Conservation (phyloP, 768 basidiomycete genomes). For the Psilocybe sp. region DNA sequence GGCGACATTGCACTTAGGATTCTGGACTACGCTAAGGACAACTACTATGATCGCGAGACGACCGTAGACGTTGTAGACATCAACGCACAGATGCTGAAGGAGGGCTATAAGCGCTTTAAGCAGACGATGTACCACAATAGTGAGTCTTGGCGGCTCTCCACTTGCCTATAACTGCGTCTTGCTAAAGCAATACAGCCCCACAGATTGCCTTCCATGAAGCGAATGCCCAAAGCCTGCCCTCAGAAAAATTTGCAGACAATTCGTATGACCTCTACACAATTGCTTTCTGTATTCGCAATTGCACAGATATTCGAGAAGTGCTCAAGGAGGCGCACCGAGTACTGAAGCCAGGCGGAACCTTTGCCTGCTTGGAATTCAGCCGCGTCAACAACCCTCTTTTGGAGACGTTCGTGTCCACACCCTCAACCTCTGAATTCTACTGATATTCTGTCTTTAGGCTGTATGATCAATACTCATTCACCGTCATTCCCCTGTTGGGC, state of each 20-base stretch:
- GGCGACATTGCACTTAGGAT: constrained; percentile 96
- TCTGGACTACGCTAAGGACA: constrained; percentile 85
- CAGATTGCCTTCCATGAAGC: constrained; percentile 92
- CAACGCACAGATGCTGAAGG: constrained; percentile 92
- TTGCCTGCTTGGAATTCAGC: constrained; percentile 96
- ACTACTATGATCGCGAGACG: constrained; percentile 87
- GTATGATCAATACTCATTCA: constrained; percentile 96
- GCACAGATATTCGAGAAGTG: constrained; percentile 88
- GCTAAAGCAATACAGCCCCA: constrained; percentile 53
- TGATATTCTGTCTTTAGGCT: constrained; percentile 44
- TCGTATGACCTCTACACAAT: constrained; percentile 97
- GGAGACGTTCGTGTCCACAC: constrained; percentile 59
- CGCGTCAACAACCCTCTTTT: constrained; percentile 87
- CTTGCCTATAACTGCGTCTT: not conserved
- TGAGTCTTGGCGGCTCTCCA: constrained; percentile 33
- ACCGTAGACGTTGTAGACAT: constrained; percentile 90
- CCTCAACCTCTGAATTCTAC: not conserved
- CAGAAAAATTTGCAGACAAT: constrained; percentile 68
- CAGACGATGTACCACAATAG: constrained; percentile 99
- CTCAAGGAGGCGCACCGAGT: constrained; percentile 89
- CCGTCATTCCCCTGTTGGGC: constrained; percentile 92
- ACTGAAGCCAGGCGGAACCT: constrained; percentile 92
- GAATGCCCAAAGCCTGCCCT: constrained; percentile 82
- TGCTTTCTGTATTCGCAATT: constrained; percentile 97
- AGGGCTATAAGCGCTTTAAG: constrained; percentile 87